Evolutionary conservation across 2,329 filamentous ascomycete genomes (phyloP).

Genomic region (Macrophomina tecta): DNA sequence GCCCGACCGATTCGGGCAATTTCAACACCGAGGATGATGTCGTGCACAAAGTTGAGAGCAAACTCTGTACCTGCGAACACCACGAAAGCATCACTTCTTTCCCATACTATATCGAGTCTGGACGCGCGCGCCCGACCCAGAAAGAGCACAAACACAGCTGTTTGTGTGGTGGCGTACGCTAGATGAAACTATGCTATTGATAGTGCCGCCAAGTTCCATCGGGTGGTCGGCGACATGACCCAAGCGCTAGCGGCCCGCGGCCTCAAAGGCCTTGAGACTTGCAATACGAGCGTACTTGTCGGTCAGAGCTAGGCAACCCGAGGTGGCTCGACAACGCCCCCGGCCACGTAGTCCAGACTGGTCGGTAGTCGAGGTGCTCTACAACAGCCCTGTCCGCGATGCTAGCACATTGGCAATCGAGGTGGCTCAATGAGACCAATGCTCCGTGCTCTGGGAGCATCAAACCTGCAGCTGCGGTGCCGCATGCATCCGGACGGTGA

Average conservation of each 20-base stretch:
- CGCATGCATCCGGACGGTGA: background rate
- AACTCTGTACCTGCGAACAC: background rate
- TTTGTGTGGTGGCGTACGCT: background rate
- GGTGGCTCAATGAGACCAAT: background rate
- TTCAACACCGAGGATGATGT: background rate
- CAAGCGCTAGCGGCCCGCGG: background rate
- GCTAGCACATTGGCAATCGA: background rate
- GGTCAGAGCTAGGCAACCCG: background rate
- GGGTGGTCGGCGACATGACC: background rate
- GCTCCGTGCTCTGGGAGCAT: background rate
- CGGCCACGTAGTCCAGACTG: slow-evolving; percentile 1
- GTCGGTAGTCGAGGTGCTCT: background rate
- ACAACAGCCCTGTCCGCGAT: background rate
- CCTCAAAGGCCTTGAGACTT: background rate
- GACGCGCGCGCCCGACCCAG: background rate
- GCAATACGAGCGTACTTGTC: background rate
- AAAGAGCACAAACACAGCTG: background rate
- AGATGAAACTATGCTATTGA: background rate
- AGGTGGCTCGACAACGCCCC: background rate
- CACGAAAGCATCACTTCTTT: background rate
- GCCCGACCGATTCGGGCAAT: background rate
- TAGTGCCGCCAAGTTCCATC: background rate
- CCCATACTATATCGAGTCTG: too few relatives aligned
- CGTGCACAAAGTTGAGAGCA: background rate
- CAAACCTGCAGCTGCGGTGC: background rate